Base-by-base conservation (phyloP, 2,329 filamentous ascomycete species). In the Xylariaceae sp. region DNA sequence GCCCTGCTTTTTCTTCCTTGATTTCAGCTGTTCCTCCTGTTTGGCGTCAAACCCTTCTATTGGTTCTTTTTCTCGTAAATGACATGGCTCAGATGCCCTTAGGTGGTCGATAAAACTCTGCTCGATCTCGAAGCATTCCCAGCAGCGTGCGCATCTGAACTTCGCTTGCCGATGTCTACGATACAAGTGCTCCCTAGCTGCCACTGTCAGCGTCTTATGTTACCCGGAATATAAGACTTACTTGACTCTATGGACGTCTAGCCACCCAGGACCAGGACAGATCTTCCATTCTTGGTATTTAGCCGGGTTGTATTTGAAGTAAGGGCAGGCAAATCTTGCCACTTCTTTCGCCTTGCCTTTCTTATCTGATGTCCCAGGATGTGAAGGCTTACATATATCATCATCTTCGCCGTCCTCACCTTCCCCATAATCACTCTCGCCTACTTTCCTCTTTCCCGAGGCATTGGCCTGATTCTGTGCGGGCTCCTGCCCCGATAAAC, bases 171-270 rank as follows among this genome's bases (percentile, higher is more conserved):
- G 42, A 41, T 60, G 57, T 29, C 41, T 53, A 26, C 54, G 47
- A 16, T 60, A 53, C 8, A 60, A 21, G 11, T 60, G 54, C 13
- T 50, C 47, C 24, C 54, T 57, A 24, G 7, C 26, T 13, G 6
- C 29, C 18, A 4, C 11, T 11, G n/a, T 51, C 11, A 51, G 37
- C 13, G 3, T 41, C 9, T 8, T 30, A 16, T 10, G 29, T 35
- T 10, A 20, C 18, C n/a, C 13, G 6, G 6, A 7, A 29, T 21
- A 16, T 7, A 23, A 46, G 16, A 35, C 40, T 33, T 44, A 60
- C 57, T 58, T 58, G 18, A 58, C 47, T 50, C 44, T 43, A 50
- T 55, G 48, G n/a, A 58, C 40, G 4, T 58, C 30, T 13, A 9
- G 3, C 50, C 55, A 60, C 9, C 54, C 50, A 10, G 50, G 54